Base-by-base conservation (phyloP, 2,329 filamentous ascomycete genomes). In the Pyrenochaeta sp. region DNA sequence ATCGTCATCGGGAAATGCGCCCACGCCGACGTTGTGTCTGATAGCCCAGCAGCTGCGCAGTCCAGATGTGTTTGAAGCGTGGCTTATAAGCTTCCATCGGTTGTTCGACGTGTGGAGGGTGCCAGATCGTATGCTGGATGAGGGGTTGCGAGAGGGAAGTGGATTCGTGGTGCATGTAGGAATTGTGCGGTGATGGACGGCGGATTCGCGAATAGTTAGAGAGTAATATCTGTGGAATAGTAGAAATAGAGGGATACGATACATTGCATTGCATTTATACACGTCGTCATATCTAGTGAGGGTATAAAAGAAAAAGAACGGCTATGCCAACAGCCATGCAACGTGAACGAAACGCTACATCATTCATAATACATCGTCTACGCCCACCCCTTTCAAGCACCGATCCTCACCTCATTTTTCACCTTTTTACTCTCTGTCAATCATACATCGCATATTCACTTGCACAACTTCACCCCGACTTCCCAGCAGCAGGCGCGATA, bases 41-140 rank as follows among this genome's bases (percentile, higher is more conserved):
- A 84, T 98, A 50, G 94, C 91, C 25, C 94, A 98, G 80, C 94
- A 98, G 77, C 85, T 97, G 48, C 87, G 95, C 30, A 89, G 92
- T 28, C 86, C 91, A 2, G 90, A 93, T 34, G 91, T 98, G 5
- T 95, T 98, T 67, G 89, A 94, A 68, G 80, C 83, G 13, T 98
- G 93, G 92, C 79, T 97, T 48, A 82, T 81, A 60, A 85, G 86
- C 51, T 93, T 97, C 64, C 78, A 86, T 58, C 74, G 74, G 32
- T 73, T 77, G 8, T 98, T 98, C 70, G 82, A 82, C 10, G 87
- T 90, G 7, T 98, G 93, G 92, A 85, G 91, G 56, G 77, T 97
- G 5, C 87, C 88, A 0, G 89, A 92, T 70, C 79, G 82, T 36
- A 76, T 86, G 36, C 72, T 96, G 49, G 85, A 84, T 0, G 75